Evolutionary conservation across 1,139 yeast species (phyloP).

Genomic region (Scheffersomyces segobiensis): DNA sequence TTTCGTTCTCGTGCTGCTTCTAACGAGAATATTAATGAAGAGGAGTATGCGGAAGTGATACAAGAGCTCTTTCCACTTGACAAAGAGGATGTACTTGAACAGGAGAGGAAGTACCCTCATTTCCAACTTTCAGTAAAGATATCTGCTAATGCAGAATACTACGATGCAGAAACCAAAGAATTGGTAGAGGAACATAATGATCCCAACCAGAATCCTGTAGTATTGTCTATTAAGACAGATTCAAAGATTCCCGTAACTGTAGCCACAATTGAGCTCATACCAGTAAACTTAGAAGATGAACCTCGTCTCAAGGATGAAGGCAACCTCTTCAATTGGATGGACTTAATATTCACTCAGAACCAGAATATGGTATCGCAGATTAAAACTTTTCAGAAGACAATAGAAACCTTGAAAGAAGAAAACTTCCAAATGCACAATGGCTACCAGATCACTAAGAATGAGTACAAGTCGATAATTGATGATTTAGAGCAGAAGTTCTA

Average conservation of each 20-base stretch:
- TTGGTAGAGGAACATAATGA: constrained; percentile 17
- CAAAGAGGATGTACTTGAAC: constrained; percentile 3
- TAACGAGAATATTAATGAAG: not conserved
- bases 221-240: constrained; percentile 22
- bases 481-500: constrained; percentile 41
- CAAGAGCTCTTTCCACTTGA: constrained; percentile 8
- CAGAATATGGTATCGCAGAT: not conserved
- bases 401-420: constrained; percentile 7
- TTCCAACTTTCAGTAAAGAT: constrained; percentile 5
- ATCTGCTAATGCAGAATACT: constrained; percentile 8
- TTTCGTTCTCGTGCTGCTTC: constrained; percentile 3
- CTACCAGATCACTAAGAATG: constrained; percentile 18
- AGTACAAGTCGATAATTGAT: constrained; percentile 26
- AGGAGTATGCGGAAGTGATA: constrained; percentile 2
- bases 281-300: constrained; percentile 15
- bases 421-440: constrained; percentile 14
- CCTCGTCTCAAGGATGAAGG: constrained; percentile 11
- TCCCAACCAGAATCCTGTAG: constrained; percentile 13
- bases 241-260: constrained; percentile 25
- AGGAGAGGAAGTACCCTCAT: not conserved
- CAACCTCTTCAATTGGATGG: constrained; percentile 31
- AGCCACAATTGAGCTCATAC: constrained; percentile 20
- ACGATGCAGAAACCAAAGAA: constrained; percentile 16
- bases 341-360: constrained; percentile 18
- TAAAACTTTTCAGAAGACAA: not conserved